phyloP scores from a whole-genome alignment of 331 rosid species.

The Quercus tomentella region DNA sequence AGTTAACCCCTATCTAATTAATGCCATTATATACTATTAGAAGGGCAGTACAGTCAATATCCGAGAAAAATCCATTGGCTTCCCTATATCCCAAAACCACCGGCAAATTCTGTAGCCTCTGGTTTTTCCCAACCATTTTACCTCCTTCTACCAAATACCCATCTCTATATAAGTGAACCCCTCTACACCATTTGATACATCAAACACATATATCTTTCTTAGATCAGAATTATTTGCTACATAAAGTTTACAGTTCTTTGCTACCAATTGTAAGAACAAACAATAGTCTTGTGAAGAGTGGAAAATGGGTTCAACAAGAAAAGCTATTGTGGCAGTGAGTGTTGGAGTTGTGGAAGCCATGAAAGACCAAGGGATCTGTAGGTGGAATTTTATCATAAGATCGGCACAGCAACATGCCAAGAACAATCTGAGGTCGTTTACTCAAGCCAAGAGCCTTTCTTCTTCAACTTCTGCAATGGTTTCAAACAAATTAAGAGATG shows the following conservation, averaged over 20 bases:
- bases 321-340: constrained; percentile 40
- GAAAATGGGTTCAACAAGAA: constrained; percentile 3
- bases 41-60: too few species aligned
- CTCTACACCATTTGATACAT: not conserved
- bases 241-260: not conserved
- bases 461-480: constrained; percentile 24
- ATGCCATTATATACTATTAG: too few species aligned
- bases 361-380: constrained; percentile 62
- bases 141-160: not conserved
- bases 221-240: not conserved
- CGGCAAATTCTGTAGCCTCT: not conserved
- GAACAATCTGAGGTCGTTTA: constrained; percentile 28
- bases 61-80: not conserved
- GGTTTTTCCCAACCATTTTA: constrained; percentile 7
- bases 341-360: constrained; percentile 61
- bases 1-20: too few species aligned
- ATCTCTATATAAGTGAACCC: not conserved
- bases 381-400: constrained; percentile 33
- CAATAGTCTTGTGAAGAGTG: not conserved
- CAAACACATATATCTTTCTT: not conserved
- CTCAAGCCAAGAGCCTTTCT: constrained; percentile 31
- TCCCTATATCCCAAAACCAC: constrained; percentile 8
- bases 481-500: constrained; percentile 26
- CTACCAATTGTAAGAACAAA: not conserved
- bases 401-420: constrained; percentile 38